Evolutionary conservation across 805 yeast species (phyloP), one percentile per base, ranked within the genome.

Genomic region (Candida loeiensis): DNA sequence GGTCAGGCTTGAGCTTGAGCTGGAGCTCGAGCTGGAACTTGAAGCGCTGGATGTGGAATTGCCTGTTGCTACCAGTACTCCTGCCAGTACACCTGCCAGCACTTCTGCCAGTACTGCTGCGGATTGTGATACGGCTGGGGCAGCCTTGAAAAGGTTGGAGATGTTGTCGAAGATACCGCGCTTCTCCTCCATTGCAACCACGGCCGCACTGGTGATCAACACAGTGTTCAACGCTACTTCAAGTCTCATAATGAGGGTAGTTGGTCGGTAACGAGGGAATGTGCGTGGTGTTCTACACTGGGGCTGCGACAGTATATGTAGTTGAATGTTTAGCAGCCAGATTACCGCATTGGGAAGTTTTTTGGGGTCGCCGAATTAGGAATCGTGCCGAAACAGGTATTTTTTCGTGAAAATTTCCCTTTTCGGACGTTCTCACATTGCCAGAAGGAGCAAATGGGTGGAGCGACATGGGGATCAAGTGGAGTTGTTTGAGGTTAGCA

Each of bases 201-300:
- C 58, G 32, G 56, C 44, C n/a, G 56, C 54, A 19, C 59, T 41
- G 28, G 55, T 49, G 32, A 50, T 46, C 53, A 59, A 51, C 33
- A 56, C 45, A 38, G 52, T 50, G 45, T 46, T 51, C 37, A 53
- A 47, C 39, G 55, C 55, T 42, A 56, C 44, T 16, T 49, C 42
- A 44, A 58, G 41, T 48, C 50, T 58, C 64, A 58, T 58, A 22
- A 24, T 47, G 36, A 34, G 35, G 38, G 36, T 40, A 30, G 33
- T 40, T 24, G 39, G 31, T 32, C 37, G 36, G 38, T 36, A 40
- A 40, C 44, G 39, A 40, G 39, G 30, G 33, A 31, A 36, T 25
- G 36, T 17, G 33, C 21, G 33, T 17, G 21, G 31, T 28, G 19
- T n/a, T 13, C 7, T 4, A 17, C 20, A 30, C 21, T 30, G 33